Base-by-base conservation (phyloP, 1,284 basidiomycete genomes). In the Phylloporus sp. region DNA sequence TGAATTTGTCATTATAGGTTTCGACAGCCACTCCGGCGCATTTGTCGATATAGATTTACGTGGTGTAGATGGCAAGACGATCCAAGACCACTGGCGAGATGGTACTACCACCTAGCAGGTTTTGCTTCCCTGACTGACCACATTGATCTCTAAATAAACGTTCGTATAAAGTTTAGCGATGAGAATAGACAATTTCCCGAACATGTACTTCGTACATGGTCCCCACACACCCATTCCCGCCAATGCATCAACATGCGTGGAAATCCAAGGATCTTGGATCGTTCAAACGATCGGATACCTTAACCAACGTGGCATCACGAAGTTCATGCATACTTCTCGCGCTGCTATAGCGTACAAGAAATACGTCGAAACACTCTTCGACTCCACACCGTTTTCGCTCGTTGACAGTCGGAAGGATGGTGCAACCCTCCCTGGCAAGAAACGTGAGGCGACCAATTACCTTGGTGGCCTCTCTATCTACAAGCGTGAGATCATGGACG, bases 81-180 rank as follows among this genome's bases (percentile, higher is more conserved):
- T 58, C 28, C 56, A 39, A 17, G 56, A 58, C 12, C 56, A 58
- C 12, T 58, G 56, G 56, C 28, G n/a, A 13, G 56, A 49, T 28
- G 46, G 47, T 28, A 15, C n/a, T 26, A 39, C 15, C 13, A 58
- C 56, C 8, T 50, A 58, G 56, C 50, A 24, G 29, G 56, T 37
- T 2, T 28, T n/a, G n/a, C n/a, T n/a, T n/a, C n/a, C n/a, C n/a
- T n/a, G n/a, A n/a, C 24, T 7, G 5, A 5, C 24, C 11, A 7
- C 37, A n/a, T 54, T 10, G 10, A 37, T 37, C 34, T 15, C 15
- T 40, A 7, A 24, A 22, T 34, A 18, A 37, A 40, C n/a, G 18
- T 13, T 13, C 3, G 8, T 10, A 37, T 10, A 37, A 17, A 55
- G 53, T 29, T 39, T 55, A 6, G 53, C 37, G 26, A 22, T 55